Conservation (phyloP, 345 rosid species). For the Gossypium thurberi region DNA sequence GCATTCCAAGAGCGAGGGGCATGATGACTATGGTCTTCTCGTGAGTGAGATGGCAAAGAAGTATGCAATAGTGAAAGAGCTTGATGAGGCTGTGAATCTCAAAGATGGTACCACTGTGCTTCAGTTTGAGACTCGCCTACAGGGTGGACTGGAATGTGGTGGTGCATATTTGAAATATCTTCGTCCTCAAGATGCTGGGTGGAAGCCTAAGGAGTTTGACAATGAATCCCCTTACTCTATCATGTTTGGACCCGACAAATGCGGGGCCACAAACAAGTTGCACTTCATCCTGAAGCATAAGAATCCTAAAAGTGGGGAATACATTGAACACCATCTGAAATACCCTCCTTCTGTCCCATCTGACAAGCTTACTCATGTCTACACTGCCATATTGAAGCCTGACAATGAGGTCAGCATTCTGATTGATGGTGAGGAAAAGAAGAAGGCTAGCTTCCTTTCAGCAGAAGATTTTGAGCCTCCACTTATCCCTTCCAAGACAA, state of each 20-base stretch:
- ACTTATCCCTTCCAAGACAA: constrained; percentile 66
- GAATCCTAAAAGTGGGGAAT: constrained; percentile 83
- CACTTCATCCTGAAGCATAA: constrained; percentile 82
- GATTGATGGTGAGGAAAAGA: constrained; percentile 80
- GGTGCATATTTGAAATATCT: constrained; percentile 80
- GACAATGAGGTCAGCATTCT: constrained; percentile 60
- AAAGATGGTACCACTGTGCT: constrained; percentile 66
- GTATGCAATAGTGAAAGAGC: constrained; percentile 73
- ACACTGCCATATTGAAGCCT: constrained; percentile 71
- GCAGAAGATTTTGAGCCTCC: constrained; percentile 77
- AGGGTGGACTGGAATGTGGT: constrained; percentile 82
- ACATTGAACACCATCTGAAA: constrained; percentile 74
- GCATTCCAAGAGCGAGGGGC: constrained; percentile 72
- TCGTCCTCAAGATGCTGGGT: constrained; percentile 69
- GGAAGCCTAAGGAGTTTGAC: constrained; percentile 55
- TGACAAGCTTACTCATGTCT: constrained; percentile 77
- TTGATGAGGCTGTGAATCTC: constrained; percentile 48
- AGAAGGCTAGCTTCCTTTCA: constrained; percentile 60
- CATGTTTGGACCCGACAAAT: constrained; percentile 92
- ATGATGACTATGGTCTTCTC: constrained; percentile 80
- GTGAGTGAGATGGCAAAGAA: constrained; percentile 71
- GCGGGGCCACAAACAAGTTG: constrained; percentile 81
- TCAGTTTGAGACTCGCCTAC: constrained; percentile 70
- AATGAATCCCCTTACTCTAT: constrained; percentile 73
- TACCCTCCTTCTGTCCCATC: constrained; percentile 72